Evolutionary conservation across 768 basidiomycete genomes (phyloP).

Genomic region (Lyophyllum semitale): DNA sequence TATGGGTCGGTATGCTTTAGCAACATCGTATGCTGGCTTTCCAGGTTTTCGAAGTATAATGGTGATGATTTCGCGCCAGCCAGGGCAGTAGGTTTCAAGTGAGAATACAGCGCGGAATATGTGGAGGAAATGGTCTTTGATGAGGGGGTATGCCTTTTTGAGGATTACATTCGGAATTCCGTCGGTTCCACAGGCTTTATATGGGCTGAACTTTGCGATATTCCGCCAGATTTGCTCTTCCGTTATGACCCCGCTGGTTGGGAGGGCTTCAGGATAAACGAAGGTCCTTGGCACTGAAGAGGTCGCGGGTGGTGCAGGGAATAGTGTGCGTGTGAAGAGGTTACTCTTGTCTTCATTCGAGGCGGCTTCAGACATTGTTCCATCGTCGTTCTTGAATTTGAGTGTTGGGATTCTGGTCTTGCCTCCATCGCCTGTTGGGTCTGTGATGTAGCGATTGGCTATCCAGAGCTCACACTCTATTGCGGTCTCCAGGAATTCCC

Average conservation of each 20-base stretch:
- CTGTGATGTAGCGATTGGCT: conserved; percentile 9
- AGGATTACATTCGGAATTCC: conserved; percentile 33
- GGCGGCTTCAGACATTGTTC: background rate
- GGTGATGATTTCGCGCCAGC: conserved; percentile 24
- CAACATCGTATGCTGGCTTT: conserved; percentile 28
- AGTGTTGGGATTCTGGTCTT: conserved; percentile 11
- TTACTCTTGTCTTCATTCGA: background rate
- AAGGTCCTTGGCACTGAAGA: background rate
- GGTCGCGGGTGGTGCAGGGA: background rate
- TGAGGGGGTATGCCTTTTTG: conserved; percentile 16
- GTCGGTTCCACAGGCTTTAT: conserved; percentile 33
- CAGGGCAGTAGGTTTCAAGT: conserved; percentile 24
- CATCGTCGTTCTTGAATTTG: background rate
- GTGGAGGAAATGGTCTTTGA: conserved; percentile 22
- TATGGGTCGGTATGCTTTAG: conserved; percentile 36
- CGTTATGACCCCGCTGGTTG: background rate
- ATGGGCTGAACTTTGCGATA: conserved; percentile 27
- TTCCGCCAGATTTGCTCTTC: conserved; percentile 18
- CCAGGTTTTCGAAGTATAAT: conserved; percentile 37
- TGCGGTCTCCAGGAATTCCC: conserved; percentile 11
- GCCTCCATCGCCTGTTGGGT: conserved; percentile 5
- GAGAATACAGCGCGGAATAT: conserved; percentile 31
- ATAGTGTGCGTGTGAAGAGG: background rate
- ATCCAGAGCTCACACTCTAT: conserved; percentile 10
- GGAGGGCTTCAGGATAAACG: background rate